Conservation (phyloP, 768 basidiomycete species). For the Lentinula aciculospora region DNA sequence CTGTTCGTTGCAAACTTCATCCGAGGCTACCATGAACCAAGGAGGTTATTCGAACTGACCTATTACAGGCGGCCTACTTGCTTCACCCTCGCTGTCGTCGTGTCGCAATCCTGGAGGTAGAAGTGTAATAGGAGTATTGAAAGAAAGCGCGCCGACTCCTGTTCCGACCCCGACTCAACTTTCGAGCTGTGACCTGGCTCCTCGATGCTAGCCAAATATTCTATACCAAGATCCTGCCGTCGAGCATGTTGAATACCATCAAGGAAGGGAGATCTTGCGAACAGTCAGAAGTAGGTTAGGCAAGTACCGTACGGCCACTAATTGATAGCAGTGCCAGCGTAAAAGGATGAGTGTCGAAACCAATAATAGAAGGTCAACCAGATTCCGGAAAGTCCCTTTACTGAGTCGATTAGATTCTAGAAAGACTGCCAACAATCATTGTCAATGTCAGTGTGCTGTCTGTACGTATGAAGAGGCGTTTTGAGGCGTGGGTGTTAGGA, state of each 20-base stretch:
- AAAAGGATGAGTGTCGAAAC: not conserved
- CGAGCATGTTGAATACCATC: not conserved
- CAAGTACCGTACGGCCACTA: not conserved
- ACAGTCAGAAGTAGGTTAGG: too few relatives aligned
- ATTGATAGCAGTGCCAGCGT: not conserved
- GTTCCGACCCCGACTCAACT: not conserved
- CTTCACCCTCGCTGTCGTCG: too few relatives aligned
- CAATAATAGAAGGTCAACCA: not conserved
- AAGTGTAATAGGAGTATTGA: too few relatives aligned
- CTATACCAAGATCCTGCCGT: not conserved
- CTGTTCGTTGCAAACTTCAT: too few relatives aligned
- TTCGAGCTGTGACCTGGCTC: not conserved
- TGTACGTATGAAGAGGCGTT: too few relatives aligned
- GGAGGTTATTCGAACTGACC: too few relatives aligned
- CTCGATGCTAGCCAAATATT: not conserved
- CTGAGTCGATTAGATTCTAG: not conserved
- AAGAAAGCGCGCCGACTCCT: too few relatives aligned
- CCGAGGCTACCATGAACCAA: too few relatives aligned
- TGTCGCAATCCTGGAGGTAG: too few relatives aligned
- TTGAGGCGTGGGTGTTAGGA: too few relatives aligned
- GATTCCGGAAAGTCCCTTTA: not conserved
- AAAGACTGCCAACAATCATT: not conserved
- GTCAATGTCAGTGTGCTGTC: not conserved
- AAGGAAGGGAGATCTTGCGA: not conserved
- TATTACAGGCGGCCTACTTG: too few relatives aligned